A percentile compares a stretch with the other conserved stretches of the same genome.
Conservation (phyloP, 208 protist genomes). For the Blechomonas ayalai region DNA sequence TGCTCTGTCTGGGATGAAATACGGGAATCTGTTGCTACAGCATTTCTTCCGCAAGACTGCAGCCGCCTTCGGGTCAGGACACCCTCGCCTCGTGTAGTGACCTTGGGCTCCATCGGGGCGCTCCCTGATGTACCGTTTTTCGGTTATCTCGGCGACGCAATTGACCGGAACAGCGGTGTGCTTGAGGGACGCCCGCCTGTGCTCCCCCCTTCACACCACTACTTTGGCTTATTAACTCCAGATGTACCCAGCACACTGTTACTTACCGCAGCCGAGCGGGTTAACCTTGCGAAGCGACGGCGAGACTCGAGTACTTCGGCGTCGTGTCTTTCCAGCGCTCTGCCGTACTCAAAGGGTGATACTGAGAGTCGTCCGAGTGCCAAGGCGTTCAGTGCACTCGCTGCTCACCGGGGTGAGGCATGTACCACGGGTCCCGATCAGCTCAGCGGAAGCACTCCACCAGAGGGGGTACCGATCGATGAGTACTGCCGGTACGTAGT, state of each 20-base stretch:
- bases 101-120: background rate
- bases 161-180: too few relatives aligned
- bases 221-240: background rate
- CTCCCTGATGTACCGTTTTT: constrained; percentile 1
- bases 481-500: constrained; percentile 54
- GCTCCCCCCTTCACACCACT: constrained; percentile 1
- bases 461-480: constrained; percentile 37
- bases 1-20: constrained; percentile 71
- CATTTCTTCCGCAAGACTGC: constrained; percentile 49
- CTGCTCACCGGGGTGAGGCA: too few relatives aligned
- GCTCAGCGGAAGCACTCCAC: constrained; percentile 8
- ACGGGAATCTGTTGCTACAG: constrained; percentile 31
- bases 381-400: too few relatives aligned
- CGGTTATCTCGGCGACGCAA: constrained; percentile 5
- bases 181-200: background rate
- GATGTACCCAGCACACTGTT: constrained; percentile 1
- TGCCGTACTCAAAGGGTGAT: too few relatives aligned
- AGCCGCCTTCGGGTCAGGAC: background rate
- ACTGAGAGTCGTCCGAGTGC: too few relatives aligned
- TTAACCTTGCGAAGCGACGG: too few relatives aligned
- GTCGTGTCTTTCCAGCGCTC: too few relatives aligned
- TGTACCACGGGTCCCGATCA: too few relatives aligned
- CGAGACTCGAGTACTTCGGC: too few relatives aligned
- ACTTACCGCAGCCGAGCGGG: background rate
- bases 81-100: constrained; percentile 1